These are phyloP conservation scores for Penicillium pulvis DNA, from an alignment of 495 filamentous ascomycete species.

Conservation along the genomic window DNA sequence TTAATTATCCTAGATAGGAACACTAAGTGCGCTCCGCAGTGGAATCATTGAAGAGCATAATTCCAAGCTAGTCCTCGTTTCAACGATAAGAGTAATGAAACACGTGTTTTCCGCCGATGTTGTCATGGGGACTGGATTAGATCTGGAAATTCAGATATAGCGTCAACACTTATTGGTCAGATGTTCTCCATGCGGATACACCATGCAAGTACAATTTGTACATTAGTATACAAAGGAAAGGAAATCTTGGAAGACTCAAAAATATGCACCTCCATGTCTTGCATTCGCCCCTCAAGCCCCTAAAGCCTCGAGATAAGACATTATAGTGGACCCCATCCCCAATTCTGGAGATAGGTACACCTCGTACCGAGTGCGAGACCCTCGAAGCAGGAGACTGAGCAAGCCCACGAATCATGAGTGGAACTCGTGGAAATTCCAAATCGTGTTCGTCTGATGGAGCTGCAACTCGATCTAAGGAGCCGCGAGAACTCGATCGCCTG, in stretches of 20 bases:
- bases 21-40: no score
- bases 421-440: constrained; percentile 7
- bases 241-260: not conserved
- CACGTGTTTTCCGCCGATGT: not conserved
- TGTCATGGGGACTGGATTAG: not conserved
- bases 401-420: constrained; percentile 3
- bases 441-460: not conserved
- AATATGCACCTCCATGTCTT: not conserved
- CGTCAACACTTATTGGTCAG: not conserved
- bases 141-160: not conserved
- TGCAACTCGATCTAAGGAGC: constrained; percentile 1
- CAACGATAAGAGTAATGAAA: not conserved
- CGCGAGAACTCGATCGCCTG: constrained; percentile 5
- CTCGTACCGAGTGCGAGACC: not conserved
- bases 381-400: not conserved
- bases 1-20: no score
- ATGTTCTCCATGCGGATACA: not conserved
- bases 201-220: not conserved
- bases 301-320: not conserved
- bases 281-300: not conserved
- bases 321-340: not conserved
- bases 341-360: not conserved
- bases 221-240: no score
- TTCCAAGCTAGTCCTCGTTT: not conserved
- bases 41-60: not conserved